Evolutionary conservation across 495 filamentous ascomycete species (phyloP).

Genomic region (Hypoxylon cercidicola): DNA sequence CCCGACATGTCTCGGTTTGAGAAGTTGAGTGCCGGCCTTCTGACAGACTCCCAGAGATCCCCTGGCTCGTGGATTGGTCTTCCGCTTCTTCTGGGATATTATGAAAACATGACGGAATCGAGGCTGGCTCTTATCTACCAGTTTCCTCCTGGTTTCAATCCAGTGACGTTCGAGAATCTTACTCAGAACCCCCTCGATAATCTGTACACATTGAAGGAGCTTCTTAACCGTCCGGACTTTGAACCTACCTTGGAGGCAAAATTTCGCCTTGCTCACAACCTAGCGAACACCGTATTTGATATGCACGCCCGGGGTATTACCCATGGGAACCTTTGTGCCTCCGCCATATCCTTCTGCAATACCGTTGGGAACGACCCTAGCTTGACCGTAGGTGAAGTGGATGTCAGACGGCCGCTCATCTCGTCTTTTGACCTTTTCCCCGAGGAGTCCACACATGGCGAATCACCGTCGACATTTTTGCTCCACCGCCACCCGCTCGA

Average conservation of each 20-base stretch:
- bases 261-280: slow-evolving; percentile 83
- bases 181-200: slow-evolving; percentile 61
- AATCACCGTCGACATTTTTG: slow-evolving; percentile 57
- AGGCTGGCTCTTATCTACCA: slow-evolving; percentile 86
- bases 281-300: slow-evolving; percentile 78
- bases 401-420: slow-evolving; percentile 79
- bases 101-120: slow-evolving; percentile 79
- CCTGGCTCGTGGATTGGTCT: slow-evolving; percentile 70
- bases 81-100: slow-evolving; percentile 79
- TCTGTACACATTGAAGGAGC: slow-evolving; percentile 59
- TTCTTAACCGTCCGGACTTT: slow-evolving; percentile 63
- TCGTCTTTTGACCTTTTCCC: slow-evolving; percentile 86
- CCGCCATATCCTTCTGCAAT: slow-evolving; percentile 83
- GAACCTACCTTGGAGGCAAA: slow-evolving; percentile 76
- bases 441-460: slow-evolving; percentile 62
- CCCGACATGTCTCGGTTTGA: slow-evolving; percentile 73
- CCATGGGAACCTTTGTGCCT: slow-evolving; percentile 83
- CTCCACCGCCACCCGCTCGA: slow-evolving; percentile 82
- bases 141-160: slow-evolving; percentile 73
- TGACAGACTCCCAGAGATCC: slow-evolving; percentile 63
- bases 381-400: slow-evolving; percentile 60
- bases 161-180: slow-evolving; percentile 64
- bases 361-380: slow-evolving; percentile 53
- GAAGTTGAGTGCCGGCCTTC: slow-evolving; percentile 66
- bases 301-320: slow-evolving; percentile 78